phyloP scores from a whole-genome alignment of 2,329 filamentous ascomycete species.

The Emmonsiellopsis sp. region DNA sequence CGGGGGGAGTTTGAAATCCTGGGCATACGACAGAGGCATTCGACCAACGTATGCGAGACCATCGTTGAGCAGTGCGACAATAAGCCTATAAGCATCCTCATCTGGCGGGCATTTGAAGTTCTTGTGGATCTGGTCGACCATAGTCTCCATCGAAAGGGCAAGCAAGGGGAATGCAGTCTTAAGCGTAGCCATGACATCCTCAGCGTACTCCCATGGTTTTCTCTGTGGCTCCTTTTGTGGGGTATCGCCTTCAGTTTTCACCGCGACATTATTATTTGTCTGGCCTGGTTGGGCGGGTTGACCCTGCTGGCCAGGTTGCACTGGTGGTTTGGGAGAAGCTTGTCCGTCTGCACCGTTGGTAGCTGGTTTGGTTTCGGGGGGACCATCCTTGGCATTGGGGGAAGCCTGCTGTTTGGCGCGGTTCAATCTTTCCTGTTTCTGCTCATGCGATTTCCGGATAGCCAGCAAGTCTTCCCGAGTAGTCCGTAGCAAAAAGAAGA shows the following conservation, averaged over 20 bases:
- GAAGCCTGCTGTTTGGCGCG: constrained; percentile 53
- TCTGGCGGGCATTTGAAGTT: constrained; percentile 98
- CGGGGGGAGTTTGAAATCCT: constrained; percentile 78
- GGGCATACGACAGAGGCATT: constrained; percentile 75
- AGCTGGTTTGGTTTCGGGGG: constrained; percentile 15
- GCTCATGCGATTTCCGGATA: constrained; percentile 78
- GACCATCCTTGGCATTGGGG: constrained; percentile 24
- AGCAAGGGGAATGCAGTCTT: constrained; percentile 96
- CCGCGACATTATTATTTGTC: neutral
- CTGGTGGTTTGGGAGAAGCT: constrained; percentile 17
- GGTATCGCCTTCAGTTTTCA: neutral
- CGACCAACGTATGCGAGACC: constrained; percentile 85
- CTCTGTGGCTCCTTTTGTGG: constrained; percentile 43
- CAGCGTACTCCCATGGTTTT: constrained; percentile 91
- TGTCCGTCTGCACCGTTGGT: constrained; percentile 41
- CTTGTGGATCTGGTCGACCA: constrained; percentile 98
- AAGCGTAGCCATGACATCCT: constrained; percentile 88
- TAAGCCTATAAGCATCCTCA: constrained; percentile 93
- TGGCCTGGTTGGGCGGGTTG: neutral
- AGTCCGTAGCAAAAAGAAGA: constrained; percentile 92
- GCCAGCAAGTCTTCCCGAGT: constrained; percentile 87
- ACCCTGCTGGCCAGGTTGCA: neutral
- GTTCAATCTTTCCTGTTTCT: constrained; percentile 48
- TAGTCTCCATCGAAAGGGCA: constrained; percentile 96
- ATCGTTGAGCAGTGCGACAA: constrained; percentile 95